Evolutionary conservation across 2,329 filamentous ascomycete genomes (phyloP), one percentile per base, ranked within the genome.

Genomic region (Epichloe scottii): DNA sequence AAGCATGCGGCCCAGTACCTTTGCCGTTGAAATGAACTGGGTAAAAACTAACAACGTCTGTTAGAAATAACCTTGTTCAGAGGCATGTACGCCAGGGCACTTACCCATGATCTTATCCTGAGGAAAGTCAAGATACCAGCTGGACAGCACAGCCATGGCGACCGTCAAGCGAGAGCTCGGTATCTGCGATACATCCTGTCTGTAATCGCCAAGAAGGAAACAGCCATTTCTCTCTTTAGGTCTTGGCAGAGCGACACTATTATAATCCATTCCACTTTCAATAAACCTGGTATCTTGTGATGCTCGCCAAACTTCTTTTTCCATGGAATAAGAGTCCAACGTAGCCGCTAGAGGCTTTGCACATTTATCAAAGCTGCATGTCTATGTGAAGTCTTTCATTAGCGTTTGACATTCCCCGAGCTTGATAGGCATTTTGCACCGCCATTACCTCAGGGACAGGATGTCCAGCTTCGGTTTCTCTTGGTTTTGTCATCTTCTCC

Each of bases 31-130:
- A 2, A 66, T 54, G 40, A 66, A 71, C n/a, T 66, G 57, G 0
- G 58, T 56, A 23, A 69, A 72, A 7, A 72, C 70, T 69, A 10
- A 38, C 19, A 0, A 15, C 2, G 0, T 1, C 0, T 3, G 2
- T 6, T 6, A 37, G 33, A 26, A 5, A 11, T 2, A 15, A 11
- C 14, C 4, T n/a, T 39, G 0, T 42, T 33, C 2, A 49, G 0
- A 1, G 0, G 26, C 17, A 35, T 1, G 2, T 30, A 23, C 5
- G 3, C 14, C 8, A 2, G 6, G 5, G 4, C 1, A 51, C 63
- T 58, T 55, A 68, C 69, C 58, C 15, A 72, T 67, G 3, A 68
- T 68, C 54, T 71, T 71, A 57, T 71, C 68, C 0, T 63, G 44
- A 0, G 68, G 68, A 0, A 53, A 51, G 0, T 65, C 57, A 0